These are phyloP conservation scores for Paracoccidioides brasiliensis DNA, from an alignment of 2,329 filamentous ascomycete species.

Conservation along the genomic window DNA sequence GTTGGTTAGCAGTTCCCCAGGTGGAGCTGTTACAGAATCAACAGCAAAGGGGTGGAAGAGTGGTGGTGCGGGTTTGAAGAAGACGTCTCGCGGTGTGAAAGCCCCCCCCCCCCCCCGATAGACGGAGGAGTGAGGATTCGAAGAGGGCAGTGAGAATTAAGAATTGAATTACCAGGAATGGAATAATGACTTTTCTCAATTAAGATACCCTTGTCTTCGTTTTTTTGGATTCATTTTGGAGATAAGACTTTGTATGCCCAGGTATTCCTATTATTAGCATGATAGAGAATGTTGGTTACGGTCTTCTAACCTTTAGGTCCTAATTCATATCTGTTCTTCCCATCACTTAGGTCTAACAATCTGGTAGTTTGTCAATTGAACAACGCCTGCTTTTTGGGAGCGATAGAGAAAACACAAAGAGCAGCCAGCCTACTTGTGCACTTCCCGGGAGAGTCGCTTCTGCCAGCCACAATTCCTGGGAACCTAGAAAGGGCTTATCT, in stretches of 20 bases:
- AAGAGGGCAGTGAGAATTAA: not conserved
- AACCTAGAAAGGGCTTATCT: no score
- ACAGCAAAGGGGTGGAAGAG: not conserved
- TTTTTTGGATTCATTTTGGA: not conserved
- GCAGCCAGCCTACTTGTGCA: no score
- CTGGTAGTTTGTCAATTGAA: no score
- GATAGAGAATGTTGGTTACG: not conserved
- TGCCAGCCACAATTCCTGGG: no score
- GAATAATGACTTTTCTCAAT: not conserved
- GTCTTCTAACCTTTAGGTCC: not conserved
- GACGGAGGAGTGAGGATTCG: not conserved
- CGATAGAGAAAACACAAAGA: no score
- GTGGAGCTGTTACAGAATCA: not conserved
- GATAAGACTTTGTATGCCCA: not conserved
- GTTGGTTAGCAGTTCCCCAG: not conserved
- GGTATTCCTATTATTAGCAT: not conserved
- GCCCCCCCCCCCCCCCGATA: not conserved
- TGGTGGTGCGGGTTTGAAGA: not conserved
- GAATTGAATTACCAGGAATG: not conserved
- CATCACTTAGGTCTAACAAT: no score
- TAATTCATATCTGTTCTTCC: not conserved
- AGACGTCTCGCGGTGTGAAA: not conserved
- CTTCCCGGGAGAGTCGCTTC: no score
- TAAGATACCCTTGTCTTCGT: not conserved
- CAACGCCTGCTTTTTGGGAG: no score